These are phyloP conservation scores for Penicillium crustosum DNA, from an alignment of 2,329 filamentous ascomycete species.

Conservation along the genomic window DNA sequence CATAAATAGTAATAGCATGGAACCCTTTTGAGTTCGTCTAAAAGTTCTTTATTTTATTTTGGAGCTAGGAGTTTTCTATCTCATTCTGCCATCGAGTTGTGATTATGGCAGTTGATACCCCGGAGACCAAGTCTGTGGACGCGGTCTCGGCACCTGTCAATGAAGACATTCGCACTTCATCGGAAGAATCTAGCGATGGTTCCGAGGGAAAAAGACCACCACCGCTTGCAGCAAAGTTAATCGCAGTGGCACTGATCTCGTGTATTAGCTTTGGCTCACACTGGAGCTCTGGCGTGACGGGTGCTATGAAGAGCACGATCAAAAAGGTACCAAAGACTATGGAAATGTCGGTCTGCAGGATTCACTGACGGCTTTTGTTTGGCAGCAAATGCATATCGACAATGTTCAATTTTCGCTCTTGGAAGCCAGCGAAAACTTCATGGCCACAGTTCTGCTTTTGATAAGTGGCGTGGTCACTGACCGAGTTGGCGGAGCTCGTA, in stretches of 20 bases:
- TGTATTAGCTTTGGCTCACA: conserved; percentile 59
- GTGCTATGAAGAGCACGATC: conserved; percentile 61
- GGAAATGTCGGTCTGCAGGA: not conserved
- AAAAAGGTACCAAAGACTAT: conserved; percentile 48
- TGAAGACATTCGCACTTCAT: not conserved
- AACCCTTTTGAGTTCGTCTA: not conserved
- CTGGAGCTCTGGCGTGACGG: conserved; percentile 61
- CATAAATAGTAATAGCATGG: not conserved
- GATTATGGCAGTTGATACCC: conserved; percentile 6
- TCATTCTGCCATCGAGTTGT: not conserved
- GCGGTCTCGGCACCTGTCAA: not conserved
- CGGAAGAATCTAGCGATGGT: not conserved
- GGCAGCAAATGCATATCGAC: conserved; percentile 54
- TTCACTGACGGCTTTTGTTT: not conserved
- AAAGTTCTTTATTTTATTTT: not conserved
- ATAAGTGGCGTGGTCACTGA: conserved; percentile 58
- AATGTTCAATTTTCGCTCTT: conserved; percentile 61
- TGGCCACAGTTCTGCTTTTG: conserved; percentile 58
- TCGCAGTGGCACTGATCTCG: conserved; percentile 46
- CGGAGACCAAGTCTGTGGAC: conserved; percentile 11
- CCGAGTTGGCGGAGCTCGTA: conserved; percentile 57
- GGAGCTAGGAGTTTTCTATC: not conserved
- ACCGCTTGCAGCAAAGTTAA: conserved; percentile 37
- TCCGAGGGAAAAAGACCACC: conserved; percentile 24
- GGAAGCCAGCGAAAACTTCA: conserved; percentile 62